Evolutionary conservation across 2,329 filamentous ascomycete species (phyloP), one percentile per base, ranked within the genome.

Genomic region (Penicillium frequentans): DNA sequence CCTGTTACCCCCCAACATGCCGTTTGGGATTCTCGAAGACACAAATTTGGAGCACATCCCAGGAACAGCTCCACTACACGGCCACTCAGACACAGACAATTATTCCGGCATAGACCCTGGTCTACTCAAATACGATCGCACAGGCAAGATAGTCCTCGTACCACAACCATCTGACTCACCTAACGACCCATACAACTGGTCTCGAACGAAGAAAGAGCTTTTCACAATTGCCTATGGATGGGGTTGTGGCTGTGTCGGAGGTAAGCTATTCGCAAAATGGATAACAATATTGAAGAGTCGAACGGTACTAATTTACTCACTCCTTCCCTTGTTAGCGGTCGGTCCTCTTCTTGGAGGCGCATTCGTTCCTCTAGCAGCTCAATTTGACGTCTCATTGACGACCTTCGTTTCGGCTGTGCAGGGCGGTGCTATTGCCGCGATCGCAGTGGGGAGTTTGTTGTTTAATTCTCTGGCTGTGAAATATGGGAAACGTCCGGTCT

Each of bases 201-300:
- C 66, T 8, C 58, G 66, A 14, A 49, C 16, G 23, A 67, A 66
- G 56, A 73, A 77, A 67, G 67, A 77, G 64, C 47, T 69, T 27
- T 74, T 78, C 49, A 73, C 75, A 16, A 66, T 78, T 27, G 67
- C 73, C 2, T 78, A 70, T 56, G 75, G 70, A 19, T 77, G 74
- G 58, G 72, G 75, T 5, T 72, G 70, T 47, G 71, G 69, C n/a
- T 75, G 73, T 46, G 75, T 78, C 11, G 77, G 76, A 56, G 76
- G 75, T 77, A 67, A 33, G 67, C 57, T 16, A 42, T 37, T 14
- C 29, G 5, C 6, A 7, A 16, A 43, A 31, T 2, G 1, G 19
- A 7, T 7, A 26, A 7, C 6, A 7, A 6, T 26, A 8, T 26
- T 26, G 24, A 26, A 26, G 24, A 26, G 24, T 26, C 24, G 6